Conservation (phyloP, 2,329 filamentous ascomycete species). For the Fusarium algeriense region DNA sequence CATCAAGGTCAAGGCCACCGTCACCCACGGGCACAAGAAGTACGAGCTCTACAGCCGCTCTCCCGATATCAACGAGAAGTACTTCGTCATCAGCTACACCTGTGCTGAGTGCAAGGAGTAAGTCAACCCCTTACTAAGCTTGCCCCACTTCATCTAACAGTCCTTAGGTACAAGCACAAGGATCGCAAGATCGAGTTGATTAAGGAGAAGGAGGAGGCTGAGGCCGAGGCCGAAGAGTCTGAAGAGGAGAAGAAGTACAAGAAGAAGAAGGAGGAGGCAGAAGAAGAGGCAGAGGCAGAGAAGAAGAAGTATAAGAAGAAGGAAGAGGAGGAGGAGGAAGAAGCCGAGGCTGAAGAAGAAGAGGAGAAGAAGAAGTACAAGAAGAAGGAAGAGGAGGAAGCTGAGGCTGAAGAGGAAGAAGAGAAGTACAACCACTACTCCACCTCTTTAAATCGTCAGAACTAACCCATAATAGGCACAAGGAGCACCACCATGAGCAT, state of each 20-base stretch:
- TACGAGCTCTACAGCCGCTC: slow-evolving; percentile 44
- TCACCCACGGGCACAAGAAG: slow-evolving; percentile 41
- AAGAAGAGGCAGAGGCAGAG: background rate
- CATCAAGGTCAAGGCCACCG: slow-evolving; percentile 44
- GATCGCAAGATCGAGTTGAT: slow-evolving; percentile 28
- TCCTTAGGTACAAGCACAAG: slow-evolving; percentile 16
- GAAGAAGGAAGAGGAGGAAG: slow-evolving; percentile 1
- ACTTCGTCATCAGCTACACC: slow-evolving; percentile 46
- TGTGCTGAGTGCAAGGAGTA: slow-evolving; percentile 46
- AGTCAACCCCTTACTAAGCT: background rate
- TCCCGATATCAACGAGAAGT: slow-evolving; percentile 38
- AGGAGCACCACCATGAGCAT: slow-evolving; percentile 10
- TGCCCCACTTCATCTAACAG: background rate
- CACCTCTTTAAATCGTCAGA: background rate
- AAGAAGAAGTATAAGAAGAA: slow-evolving; percentile 14
- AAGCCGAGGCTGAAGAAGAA: background rate
- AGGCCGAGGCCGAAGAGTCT: background rate
- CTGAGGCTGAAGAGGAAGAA: slow-evolving; percentile 6
- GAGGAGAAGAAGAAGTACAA: slow-evolving; percentile 8
- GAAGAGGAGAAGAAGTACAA: slow-evolving; percentile 13
- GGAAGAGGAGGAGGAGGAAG: background rate
- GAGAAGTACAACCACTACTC: background rate
- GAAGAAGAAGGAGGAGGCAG: slow-evolving; percentile 2
- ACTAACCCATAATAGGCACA: slow-evolving; percentile 6
- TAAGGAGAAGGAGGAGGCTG: slow-evolving; percentile 3